These are phyloP conservation scores for Tolypocladium tropicale DNA, from an alignment of 2,329 filamentous ascomycete genomes.

Conservation along the genomic window DNA sequence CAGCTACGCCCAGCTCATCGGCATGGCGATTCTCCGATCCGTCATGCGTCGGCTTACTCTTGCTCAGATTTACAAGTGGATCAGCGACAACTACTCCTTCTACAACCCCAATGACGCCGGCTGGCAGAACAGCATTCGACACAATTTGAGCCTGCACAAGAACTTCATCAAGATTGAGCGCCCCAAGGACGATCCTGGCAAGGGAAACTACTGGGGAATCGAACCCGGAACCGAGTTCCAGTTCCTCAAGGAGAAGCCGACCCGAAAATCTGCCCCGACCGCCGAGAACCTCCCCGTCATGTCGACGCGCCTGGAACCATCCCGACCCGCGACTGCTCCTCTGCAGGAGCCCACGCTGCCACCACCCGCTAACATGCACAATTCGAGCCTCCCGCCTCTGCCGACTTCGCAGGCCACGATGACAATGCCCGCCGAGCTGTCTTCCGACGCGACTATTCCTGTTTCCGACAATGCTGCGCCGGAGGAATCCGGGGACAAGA, in stretches of 20 bases:
- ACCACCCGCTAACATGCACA: conserved; percentile 27
- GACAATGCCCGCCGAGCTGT: conserved; percentile 46
- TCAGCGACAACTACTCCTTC: conserved; percentile 86
- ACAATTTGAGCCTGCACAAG: conserved; percentile 95
- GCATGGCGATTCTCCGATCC: conserved; percentile 89
- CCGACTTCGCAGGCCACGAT: conserved; percentile 26
- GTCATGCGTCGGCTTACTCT: conserved; percentile 76
- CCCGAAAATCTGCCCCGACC: conserved; percentile 45
- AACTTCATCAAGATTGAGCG: conserved; percentile 92
- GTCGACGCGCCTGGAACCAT: conserved; percentile 44
- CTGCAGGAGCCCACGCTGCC: conserved; percentile 38
- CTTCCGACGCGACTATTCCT: conserved; percentile 69
- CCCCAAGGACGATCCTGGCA: conserved; percentile 93
- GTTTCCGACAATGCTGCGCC: conserved; percentile 54
- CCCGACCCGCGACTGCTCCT: conserved; percentile 27
- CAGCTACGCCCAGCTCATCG: conserved; percentile 91
- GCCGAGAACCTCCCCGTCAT: conserved; percentile 50
- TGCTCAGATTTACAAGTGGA: conserved; percentile 98
- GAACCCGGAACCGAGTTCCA: conserved; percentile 79
- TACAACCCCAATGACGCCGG: conserved; percentile 78
- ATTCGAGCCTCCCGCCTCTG: conserved; percentile 28
- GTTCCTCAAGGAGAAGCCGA: conserved; percentile 80
- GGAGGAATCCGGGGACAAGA: conserved; percentile 38
- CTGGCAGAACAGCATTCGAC: conserved; percentile 98
- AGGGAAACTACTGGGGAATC: conserved; percentile 96